Base-by-base conservation (phyloP, 495 filamentous ascomycete species). In the Chaetomidium leptoderma region DNA sequence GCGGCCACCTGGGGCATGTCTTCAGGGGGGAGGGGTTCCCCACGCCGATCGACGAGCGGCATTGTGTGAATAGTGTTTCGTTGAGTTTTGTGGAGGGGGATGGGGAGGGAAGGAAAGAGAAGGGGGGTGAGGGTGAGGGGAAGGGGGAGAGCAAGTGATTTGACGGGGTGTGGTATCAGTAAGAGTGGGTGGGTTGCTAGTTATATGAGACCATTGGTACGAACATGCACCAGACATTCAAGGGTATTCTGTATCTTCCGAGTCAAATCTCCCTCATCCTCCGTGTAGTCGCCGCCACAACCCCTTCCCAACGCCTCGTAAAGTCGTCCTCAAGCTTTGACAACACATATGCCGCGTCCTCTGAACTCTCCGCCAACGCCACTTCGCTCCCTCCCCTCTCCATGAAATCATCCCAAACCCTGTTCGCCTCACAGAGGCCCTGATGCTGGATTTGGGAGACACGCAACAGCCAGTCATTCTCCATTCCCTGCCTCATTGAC, bases 11-110 rank as follows among this genome's bases (percentile, higher is more conserved):
- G 51, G 93, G 93, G 24, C 93, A 98, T 78, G 91, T 97, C 35
- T 98, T 98, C 67, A 95, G 96, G 78, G 93, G 93, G 8, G 93
- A 98, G 72, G 90, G 91, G 37, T 95, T 85, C 72, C 69, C 78
- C 10, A 97, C 90, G 17, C 91, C 93, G 43, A 97, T 92, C 45
- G 88, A 98, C 71, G 92, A 97, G 83, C 77, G 93, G 50, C 93
- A 98, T 75, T 98, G 93, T 71, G 93, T 98, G 48, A 98, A 98
- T 69, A 93, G 90, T 62, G 73, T 97, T 21, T 95, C 89, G 71
- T 77, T 98, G 75, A 92, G 81, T 53, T 98, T 98, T 70, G 76
- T 70, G 1, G 71, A 75, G 19, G 82, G 87, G 43, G 86, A 85
- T 62, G 76, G 78, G 61, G 58, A 54, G 23, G 81, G 85, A 37